Base-by-base conservation (phyloP, 192 early-diverging fungal species). In the Paraglomus occultum region DNA sequence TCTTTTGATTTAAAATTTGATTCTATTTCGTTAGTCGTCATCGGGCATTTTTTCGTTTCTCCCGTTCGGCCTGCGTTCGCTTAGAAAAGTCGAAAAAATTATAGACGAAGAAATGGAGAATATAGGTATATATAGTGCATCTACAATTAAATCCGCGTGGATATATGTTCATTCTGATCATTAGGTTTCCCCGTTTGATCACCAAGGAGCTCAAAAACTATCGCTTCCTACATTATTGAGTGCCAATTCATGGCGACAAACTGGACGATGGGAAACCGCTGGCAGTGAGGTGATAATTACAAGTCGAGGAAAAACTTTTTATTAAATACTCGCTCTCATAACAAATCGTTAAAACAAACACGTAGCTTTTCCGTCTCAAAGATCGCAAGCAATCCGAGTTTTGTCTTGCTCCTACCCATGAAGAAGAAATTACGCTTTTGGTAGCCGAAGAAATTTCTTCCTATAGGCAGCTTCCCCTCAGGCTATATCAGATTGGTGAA, bases 371-470 rank as follows among this genome's bases (percentile, higher is more conserved):
- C 68, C 86, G 86, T 22, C 64, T 95, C 15, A 79, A 88, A 43
- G 95, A 95, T 83, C 85, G 95, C 15, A 91, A 87, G 61, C 82
- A 80, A 3, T 64, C 83, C 6, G 87, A 87, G 23, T 84, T 91
- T 48, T 61, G 90, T 15, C 73, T 97, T 11, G 90, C 88, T 1
- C 95, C 95, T 0, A 97, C 95, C 6, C 94, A 95, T 71, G 95
- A 97, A 66, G 95, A 97, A 66, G 95, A 97, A 73, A 85, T 97
- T 20, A 95, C 95, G 0, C 72, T 70, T 7, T 73, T 95, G 11
- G 88, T 95, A 42, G 88, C 82, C 4, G 64, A 75, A 23, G 87
- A 89, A 49, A 77, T 94, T 1, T 71, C 80, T 23, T 87, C 90
- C 8, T 85, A 86, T 52, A 81, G 89, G 4, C 90, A 92, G 68